A percentile compares a stretch with the other conserved stretches of the same genome.
Conservation (phyloP, 202 grass and related monocot species). For the Setaria viridis region DNA sequence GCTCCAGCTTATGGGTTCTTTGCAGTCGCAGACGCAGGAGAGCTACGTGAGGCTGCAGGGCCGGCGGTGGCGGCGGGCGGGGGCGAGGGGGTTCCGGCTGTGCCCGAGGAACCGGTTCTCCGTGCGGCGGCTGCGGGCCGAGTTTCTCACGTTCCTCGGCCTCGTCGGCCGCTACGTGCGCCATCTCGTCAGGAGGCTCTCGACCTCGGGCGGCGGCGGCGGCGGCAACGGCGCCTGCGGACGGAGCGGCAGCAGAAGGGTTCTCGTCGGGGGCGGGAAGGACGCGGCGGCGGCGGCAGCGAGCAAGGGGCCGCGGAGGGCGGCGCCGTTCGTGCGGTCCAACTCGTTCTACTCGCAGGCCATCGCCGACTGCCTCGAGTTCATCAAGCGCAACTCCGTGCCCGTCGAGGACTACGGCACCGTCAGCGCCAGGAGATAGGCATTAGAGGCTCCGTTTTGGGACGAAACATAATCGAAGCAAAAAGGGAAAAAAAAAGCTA, state of each 20-base stretch:
- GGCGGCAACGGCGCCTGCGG: constrained; percentile 9
- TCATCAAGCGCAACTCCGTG: constrained; percentile 81
- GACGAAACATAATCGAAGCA: no score
- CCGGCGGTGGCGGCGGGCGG: constrained; percentile 31
- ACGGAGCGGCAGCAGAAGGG: constrained; percentile 52
- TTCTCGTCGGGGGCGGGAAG: constrained; percentile 17
- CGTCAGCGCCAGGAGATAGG: constrained; percentile 14
- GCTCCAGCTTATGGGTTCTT: constrained; percentile 7
- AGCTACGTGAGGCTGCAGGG: constrained; percentile 49
- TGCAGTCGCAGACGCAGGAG: constrained; percentile 19
- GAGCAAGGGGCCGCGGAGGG: constrained; percentile 18
- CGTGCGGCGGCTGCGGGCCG: constrained; percentile 61
- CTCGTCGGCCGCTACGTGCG: constrained; percentile 61
- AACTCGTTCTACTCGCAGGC: constrained; percentile 90
- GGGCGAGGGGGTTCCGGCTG: constrained; percentile 64
- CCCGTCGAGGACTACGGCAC: constrained; percentile 55
- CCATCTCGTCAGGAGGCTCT: constrained; percentile 38
- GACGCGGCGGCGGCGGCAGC: neutral
- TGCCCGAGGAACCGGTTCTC: constrained; percentile 54
- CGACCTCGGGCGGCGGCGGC: neutral
- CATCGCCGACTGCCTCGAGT: constrained; percentile 85
- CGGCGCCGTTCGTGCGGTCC: constrained; percentile 56
- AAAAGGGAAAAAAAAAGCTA: neutral
- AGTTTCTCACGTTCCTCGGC: constrained; percentile 55
- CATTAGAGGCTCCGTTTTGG: neutral